Evolutionary conservation across 1,139 yeast species (phyloP).

Genomic region (Tardiomyces digboiensis): DNA sequence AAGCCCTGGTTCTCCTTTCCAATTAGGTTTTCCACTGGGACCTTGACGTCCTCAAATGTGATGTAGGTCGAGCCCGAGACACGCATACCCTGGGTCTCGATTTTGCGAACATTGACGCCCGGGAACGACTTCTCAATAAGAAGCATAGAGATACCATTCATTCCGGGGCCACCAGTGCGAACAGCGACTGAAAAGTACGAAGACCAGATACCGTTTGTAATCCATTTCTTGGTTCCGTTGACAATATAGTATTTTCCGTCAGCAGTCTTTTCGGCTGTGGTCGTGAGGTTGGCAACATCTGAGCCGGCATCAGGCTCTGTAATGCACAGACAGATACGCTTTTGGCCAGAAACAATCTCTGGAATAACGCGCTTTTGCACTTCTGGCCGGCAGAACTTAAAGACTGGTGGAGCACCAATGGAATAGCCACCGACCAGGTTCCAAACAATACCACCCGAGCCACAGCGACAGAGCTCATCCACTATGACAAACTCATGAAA

Average conservation of each 20-base stretch:
- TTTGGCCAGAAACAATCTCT: conserved; percentile 28
- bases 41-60: conserved; percentile 36
- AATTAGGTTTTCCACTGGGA: conserved; percentile 32
- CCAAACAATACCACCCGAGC: conserved; percentile 34
- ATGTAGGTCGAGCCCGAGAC: conserved; percentile 33
- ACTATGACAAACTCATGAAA: conserved; percentile 32
- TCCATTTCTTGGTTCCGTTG: conserved; percentile 37
- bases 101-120: conserved; percentile 30
- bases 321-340: conserved; percentile 33
- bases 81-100: conserved; percentile 33
- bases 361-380: conserved; percentile 30
- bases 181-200: conserved; percentile 37
- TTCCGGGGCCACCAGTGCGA: conserved; percentile 34
- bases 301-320: conserved; percentile 38
- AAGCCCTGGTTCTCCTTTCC: conserved; percentile 35
- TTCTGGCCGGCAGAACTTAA: conserved; percentile 25
- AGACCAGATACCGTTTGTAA: conserved; percentile 34
- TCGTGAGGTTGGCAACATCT: conserved; percentile 34
- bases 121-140: conserved; percentile 29
- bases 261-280: conserved; percentile 29
- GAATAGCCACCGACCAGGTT: conserved; percentile 31
- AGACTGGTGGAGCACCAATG: conserved; percentile 34
- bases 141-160: conserved; percentile 33
- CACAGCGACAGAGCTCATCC: conserved; percentile 32
- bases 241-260: conserved; percentile 33